Conservation (phyloP, 345 rosid species). For the Raphanus raphanistrum region DNA sequence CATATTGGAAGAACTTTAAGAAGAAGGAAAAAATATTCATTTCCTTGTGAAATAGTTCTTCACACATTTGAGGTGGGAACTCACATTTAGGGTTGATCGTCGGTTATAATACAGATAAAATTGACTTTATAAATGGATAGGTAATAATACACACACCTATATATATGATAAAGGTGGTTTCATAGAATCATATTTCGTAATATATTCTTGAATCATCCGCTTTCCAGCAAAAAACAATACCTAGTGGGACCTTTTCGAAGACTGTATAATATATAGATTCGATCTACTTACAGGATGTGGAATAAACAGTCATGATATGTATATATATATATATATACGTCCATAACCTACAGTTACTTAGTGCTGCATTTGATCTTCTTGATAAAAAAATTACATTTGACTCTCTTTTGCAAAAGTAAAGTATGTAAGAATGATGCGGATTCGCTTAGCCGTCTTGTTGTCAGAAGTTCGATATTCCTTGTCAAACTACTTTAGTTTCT, state of each 20-base stretch:
- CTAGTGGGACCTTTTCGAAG: conserved; percentile 34
- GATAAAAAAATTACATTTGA: conserved; percentile 24
- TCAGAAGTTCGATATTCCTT: conserved; percentile 28
- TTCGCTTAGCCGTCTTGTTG: conserved; percentile 29
- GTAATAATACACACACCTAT: neutral
- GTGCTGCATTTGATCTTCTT: neutral
- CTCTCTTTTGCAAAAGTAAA: conserved; percentile 29
- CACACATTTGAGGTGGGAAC: conserved; percentile 20
- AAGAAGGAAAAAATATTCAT: neutral
- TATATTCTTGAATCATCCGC: conserved; percentile 34
- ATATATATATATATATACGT: neutral
- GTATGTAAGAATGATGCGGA: conserved; percentile 24
- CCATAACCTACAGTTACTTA: conserved; percentile 4
- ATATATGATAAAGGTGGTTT: conserved; percentile 3
- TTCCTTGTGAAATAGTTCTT: conserved; percentile 19
- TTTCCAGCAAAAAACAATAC: conserved; percentile 49
- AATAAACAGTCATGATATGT: conserved; percentile 25
- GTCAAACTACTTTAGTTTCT: conserved; percentile 7
- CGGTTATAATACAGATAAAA: neutral
- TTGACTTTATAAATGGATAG: conserved; percentile 11
- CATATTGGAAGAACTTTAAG: neutral
- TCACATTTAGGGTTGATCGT: conserved; percentile 7
- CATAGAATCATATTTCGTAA: conserved; percentile 29
- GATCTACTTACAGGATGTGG: conserved; percentile 33
- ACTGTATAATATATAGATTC: conserved; percentile 16